Percentiles rank a stretch among this genome's conserved stretches.
Evolutionary conservation across 202 grass and related monocot genomes (phyloP).

Genomic region (Bolboschoenoplectus hybrid): DNA sequence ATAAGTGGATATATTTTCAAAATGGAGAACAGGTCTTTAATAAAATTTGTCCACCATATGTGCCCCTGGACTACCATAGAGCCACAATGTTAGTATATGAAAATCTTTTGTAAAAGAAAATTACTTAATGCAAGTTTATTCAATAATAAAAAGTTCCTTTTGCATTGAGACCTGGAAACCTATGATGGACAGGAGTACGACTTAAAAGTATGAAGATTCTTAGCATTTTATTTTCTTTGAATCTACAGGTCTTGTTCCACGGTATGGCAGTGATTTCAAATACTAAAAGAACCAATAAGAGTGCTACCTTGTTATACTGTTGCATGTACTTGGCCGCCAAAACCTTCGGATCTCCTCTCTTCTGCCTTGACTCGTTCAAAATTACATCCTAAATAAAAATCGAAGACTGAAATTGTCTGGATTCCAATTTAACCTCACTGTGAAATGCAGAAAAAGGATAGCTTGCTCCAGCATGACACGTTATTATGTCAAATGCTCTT

Average conservation of each 20-base stretch:
- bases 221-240: neutral
- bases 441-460: neutral
- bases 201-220: neutral
- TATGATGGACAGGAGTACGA: neutral
- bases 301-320: constrained; percentile 74
- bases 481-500: neutral
- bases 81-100: neutral
- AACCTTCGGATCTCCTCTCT: constrained; percentile 74
- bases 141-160: neutral
- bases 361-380: constrained; percentile 65
- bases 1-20: neutral
- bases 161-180: neutral
- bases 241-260: neutral
- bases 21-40: neutral
- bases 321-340: constrained; percentile 58
- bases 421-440: neutral
- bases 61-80: neutral
- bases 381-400: constrained; percentile 71
- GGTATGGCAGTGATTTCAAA: neutral
- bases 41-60: neutral
- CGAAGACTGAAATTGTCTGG: constrained; percentile 15
- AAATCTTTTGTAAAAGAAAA: neutral
- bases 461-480: neutral
- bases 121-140: neutral
- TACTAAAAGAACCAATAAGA: constrained; percentile 20